phyloP scores from a whole-genome alignment of 73 alveolate species.

The Urostyla sp. region DNA sequence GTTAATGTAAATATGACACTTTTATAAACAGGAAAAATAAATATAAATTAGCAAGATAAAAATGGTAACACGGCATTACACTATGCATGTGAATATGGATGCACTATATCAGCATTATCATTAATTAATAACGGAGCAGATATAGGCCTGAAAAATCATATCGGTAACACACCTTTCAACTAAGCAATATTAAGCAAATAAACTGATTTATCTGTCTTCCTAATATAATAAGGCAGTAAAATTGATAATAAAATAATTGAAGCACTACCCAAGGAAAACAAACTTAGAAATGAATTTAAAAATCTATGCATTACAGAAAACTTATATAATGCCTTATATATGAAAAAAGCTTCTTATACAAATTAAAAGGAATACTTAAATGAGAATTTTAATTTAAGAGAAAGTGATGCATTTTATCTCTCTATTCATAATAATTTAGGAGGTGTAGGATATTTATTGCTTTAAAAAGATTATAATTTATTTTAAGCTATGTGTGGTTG shows the following conservation, averaged over 20 bases:
- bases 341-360: not conserved
- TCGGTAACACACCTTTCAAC: slow-evolving; percentile 55
- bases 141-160: not conserved
- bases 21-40: not conserved
- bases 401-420: slow-evolving; percentile 24
- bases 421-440: slow-evolving; percentile 25
- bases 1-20: slow-evolving; percentile 2
- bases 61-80: slow-evolving; percentile 40
- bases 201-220: slow-evolving; percentile 49
- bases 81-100: slow-evolving; percentile 60
- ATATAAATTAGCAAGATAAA: slow-evolving; percentile 13
- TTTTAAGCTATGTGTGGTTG: slow-evolving; percentile 42
- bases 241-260: not conserved
- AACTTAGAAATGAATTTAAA: no score
- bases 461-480: slow-evolving; percentile 45
- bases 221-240: slow-evolving; percentile 38
- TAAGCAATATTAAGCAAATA: slow-evolving; percentile 9
- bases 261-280: not conserved
- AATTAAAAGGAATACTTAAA: not conserved
- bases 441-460: slow-evolving; percentile 49
- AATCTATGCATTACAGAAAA: no score
- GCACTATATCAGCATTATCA: slow-evolving; percentile 61
- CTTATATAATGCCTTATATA: not conserved
- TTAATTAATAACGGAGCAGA: slow-evolving; percentile 56
- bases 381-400: not conserved